Evolutionary conservation across 1,284 basidiomycete genomes (phyloP), one percentile per base, ranked within the genome.

Genomic region (Ustilago lituana): DNA sequence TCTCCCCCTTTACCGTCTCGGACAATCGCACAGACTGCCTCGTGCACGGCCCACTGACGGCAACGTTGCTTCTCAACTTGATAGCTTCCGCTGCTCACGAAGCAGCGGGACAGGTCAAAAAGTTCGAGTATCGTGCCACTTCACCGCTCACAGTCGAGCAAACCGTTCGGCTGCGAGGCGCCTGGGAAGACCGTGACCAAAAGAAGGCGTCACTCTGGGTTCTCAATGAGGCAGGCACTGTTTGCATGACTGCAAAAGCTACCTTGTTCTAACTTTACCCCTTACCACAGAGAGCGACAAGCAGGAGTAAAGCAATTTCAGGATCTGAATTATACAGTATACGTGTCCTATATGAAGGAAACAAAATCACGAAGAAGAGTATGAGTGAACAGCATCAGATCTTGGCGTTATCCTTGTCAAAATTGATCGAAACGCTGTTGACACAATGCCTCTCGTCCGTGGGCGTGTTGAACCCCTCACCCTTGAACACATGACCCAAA

Each of bases 401-500:
- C 65, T 74, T 71, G 50, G 73, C 80, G 50, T 85, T 76, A 26
- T 88, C 87, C 3, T 89, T 87, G 36, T 86, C 83, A 83, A 95
- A 94, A 56, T 86, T 91, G 50, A 95, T 84, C 5, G 92, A 94
- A 72, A 95, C 83, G 8, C 92, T 94, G 81, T 95, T 95, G 51
- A 95, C 93, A 41, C 76, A 78, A 33, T 78, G 76, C 10, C 76
- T 62, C 79, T 93, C 91, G 75, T 93, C 88, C 35, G 88, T 91
- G 89, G 79, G 76, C 11, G 81, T 81, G 4, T 68, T 51, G 56
- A 83, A 84, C 3, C 91, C 90, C 83, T 96, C 93, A 27, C 93
- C 94, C 74, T 86, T 90, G 86, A 96, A 97, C 47, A 96, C 91
- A 78, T 96, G 94, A 2, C 94, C 94, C 11, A 96, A 85, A 81